A percentile compares a stretch with the other conserved stretches of the same genome.
phyloP scores from a whole-genome alignment of 495 filamentous ascomycete genomes.

The Lasiosphaeria ovina region DNA sequence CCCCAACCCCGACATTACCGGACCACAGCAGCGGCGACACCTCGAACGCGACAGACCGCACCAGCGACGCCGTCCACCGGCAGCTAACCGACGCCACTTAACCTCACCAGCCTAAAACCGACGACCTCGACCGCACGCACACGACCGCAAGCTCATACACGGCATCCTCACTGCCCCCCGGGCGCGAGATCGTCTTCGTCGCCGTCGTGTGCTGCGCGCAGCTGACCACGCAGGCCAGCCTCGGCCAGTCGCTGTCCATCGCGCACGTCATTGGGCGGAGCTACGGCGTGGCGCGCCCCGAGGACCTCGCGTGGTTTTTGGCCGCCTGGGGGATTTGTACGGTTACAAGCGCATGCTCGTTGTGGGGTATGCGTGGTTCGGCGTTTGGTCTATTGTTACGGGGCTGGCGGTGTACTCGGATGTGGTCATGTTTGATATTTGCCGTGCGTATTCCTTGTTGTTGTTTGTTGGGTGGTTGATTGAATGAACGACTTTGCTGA shows the following conservation, averaged over 20 bases:
- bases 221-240: conserved; percentile 34
- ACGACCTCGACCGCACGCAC: neutral
- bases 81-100: neutral
- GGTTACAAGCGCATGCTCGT: conserved; percentile 59
- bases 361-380: conserved; percentile 57
- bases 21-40: neutral
- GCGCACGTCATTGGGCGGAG: conserved; percentile 32
- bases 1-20: neutral
- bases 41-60: neutral
- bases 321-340: conserved; percentile 58
- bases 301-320: conserved; percentile 52
- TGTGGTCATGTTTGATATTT: conserved; percentile 53
- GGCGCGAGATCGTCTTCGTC: conserved; percentile 44
- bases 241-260: conserved; percentile 31
- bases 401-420: conserved; percentile 37
- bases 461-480: neutral
- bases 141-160: conserved; percentile 8
- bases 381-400: conserved; percentile 57
- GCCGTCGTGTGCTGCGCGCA: conserved; percentile 45
- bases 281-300: conserved; percentile 25
- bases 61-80: neutral
- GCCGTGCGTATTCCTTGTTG: conserved; percentile 21
- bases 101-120: neutral
- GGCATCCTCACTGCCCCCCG: conserved; percentile 26
- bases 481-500: neutral